Conservation (phyloP, 2,329 filamentous ascomycete species). For the Neofusicoccum cordaticola region DNA sequence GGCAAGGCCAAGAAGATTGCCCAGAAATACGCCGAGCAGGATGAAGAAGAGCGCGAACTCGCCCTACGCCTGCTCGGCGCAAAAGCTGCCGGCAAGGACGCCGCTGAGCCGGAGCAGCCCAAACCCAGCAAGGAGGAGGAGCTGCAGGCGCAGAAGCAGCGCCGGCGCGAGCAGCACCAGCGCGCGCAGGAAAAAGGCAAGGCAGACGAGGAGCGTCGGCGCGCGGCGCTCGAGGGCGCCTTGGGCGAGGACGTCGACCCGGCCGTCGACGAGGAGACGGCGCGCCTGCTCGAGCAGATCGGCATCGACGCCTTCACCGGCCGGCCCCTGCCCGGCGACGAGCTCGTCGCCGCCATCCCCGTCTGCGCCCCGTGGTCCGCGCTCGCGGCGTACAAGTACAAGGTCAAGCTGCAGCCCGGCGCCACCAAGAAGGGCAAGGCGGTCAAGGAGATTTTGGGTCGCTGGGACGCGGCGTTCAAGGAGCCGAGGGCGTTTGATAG, state of each 20-base stretch:
- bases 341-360: slow-evolving; percentile 66
- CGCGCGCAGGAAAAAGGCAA: slow-evolving; percentile 72
- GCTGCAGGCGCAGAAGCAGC: slow-evolving; percentile 66
- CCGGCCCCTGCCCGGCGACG: slow-evolving; percentile 74
- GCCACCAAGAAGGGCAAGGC: slow-evolving; percentile 91
- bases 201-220: slow-evolving; percentile 70
- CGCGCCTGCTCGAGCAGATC: slow-evolving; percentile 51
- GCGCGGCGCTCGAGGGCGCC: slow-evolving; percentile 34
- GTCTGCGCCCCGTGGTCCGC: slow-evolving; percentile 64
- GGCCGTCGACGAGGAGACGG: slow-evolving; percentile 59
- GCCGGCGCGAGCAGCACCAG: slow-evolving; percentile 76
- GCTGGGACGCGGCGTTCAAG: slow-evolving; percentile 68
- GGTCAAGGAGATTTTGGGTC: slow-evolving; percentile 81
- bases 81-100: slow-evolving; percentile 62
- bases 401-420: slow-evolving; percentile 90
- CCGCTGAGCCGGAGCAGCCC: slow-evolving; percentile 60
- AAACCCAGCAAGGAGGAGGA: slow-evolving; percentile 71
- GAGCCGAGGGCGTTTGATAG: slow-evolving; percentile 44
- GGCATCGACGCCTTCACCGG: slow-evolving; percentile 72
- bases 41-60: slow-evolving; percentile 84
- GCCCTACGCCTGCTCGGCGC: slow-evolving; percentile 87
- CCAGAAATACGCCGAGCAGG: slow-evolving; percentile 87
- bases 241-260: slow-evolving; percentile 25
- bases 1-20: slow-evolving; percentile 84
- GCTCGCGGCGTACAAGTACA: slow-evolving; percentile 77